A percentile compares a stretch with the other conserved stretches of the same genome.
Conservation (phyloP, 2,329 filamentous ascomycete genomes). For the Cladorrhinum sp. region DNA sequence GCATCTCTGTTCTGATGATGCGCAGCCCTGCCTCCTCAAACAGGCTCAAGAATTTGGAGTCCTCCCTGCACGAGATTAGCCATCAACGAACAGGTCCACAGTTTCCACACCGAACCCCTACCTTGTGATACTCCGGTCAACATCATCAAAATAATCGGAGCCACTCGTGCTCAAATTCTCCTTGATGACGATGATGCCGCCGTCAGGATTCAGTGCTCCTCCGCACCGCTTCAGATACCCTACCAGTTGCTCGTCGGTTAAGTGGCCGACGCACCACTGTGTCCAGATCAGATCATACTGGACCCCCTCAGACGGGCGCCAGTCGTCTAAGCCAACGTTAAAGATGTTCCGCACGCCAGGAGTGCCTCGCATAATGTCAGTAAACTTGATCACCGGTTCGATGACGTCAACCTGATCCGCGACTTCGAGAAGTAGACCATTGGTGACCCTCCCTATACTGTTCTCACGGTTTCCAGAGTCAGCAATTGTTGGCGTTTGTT, state of each 20-base stretch:
- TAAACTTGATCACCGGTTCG: slow-evolving; percentile 83
- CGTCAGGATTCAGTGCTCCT: slow-evolving; percentile 34
- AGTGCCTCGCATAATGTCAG: slow-evolving; percentile 55
- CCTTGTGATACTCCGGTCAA: slow-evolving; percentile 53
- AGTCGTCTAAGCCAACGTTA: slow-evolving; percentile 72
- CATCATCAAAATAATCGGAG: slow-evolving; percentile 69
- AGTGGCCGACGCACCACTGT: slow-evolving; percentile 85
- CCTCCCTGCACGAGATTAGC: neutral
- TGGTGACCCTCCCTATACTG: slow-evolving; percentile 79
- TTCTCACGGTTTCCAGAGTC: neutral
- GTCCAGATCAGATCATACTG: slow-evolving; percentile 81
- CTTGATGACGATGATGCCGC: slow-evolving; percentile 67
- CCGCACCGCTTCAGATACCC: slow-evolving; percentile 65
- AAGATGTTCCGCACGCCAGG: slow-evolving; percentile 60
- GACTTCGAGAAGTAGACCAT: slow-evolving; percentile 68
- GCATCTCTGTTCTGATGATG: slow-evolving; percentile 5
- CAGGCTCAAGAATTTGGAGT: neutral
- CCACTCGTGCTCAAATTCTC: slow-evolving; percentile 62
- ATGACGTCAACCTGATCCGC: slow-evolving; percentile 75
- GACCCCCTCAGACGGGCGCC: slow-evolving; percentile 47
- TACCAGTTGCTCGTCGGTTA: slow-evolving; percentile 71
- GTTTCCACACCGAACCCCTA: neutral
- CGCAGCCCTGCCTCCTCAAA: neutral
- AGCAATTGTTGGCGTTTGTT: neutral
- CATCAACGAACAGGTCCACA: neutral